A percentile compares a stretch with the other conserved stretches of the same genome.
phyloP scores from a whole-genome alignment of 2,329 filamentous ascomycete genomes.

The Esteya vermicola region DNA sequence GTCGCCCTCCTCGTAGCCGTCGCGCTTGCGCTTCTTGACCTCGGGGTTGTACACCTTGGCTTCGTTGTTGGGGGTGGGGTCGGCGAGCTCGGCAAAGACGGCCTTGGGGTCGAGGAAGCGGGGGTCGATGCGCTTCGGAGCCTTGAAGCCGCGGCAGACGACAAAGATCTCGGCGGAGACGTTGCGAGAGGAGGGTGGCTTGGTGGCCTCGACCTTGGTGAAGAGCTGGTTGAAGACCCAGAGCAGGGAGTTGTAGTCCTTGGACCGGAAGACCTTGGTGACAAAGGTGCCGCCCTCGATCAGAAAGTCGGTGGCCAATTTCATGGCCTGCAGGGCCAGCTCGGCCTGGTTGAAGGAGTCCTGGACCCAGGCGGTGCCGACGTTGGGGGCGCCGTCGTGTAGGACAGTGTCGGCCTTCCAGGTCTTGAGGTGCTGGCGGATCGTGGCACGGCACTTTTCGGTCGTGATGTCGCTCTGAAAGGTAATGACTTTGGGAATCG shows the following conservation, averaged over 20 bases:
- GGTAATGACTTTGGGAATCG: constrained; percentile 84
- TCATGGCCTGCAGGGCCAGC: constrained; percentile 77
- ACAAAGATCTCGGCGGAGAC: constrained; percentile 98
- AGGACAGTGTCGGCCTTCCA: constrained; percentile 94
- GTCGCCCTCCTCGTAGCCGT: constrained; percentile 94
- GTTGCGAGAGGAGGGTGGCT: constrained; percentile 88
- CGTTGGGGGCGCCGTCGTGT: constrained; percentile 94
- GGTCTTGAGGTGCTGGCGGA: constrained; percentile 80
- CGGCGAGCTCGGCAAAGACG: constrained; percentile 85
- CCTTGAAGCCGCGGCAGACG: constrained; percentile 89
- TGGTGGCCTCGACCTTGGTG: constrained; percentile 88
- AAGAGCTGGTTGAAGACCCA: constrained; percentile 99
- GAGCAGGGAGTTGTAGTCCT: constrained; percentile 88
- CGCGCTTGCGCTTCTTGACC: constrained; percentile 91
- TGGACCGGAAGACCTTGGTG: constrained; percentile 93
- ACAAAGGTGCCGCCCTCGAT: constrained; percentile 84
- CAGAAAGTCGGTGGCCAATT: constrained; percentile 87
- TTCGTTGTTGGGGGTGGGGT: constrained; percentile 82
- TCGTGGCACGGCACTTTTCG: constrained; percentile 84
- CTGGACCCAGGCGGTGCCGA: constrained; percentile 95
- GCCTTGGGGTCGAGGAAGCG: constrained; percentile 79
- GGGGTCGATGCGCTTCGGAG: constrained; percentile 83
- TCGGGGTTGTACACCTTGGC: constrained; percentile 98
- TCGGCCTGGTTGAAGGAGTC: constrained; percentile 98
- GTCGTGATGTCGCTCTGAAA: constrained; percentile 98